Evolutionary conservation across 2,329 filamentous ascomycete species (phyloP).

Genomic region (Talaromyces sp.): DNA sequence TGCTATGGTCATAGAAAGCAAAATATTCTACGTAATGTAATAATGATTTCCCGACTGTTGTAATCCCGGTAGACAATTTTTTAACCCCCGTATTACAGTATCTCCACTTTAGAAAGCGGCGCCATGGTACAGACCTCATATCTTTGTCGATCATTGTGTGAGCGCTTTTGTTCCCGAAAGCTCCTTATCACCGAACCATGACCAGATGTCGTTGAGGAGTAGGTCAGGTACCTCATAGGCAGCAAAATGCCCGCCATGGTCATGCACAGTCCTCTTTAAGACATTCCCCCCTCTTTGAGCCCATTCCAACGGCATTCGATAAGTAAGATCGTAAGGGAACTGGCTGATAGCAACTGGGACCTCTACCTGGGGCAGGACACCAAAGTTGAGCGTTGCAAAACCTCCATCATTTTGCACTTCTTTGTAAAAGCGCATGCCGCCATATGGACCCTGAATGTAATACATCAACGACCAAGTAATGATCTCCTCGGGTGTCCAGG

Average conservation of each 20-base stretch:
- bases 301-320: conserved; percentile 8
- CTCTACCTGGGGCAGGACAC: conserved; percentile 4
- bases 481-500: conserved; percentile 7
- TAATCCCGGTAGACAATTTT: neutral
- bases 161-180: conserved; percentile 8
- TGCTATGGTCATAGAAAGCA: neutral
- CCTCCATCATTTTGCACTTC: conserved; percentile 6
- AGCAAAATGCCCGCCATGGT: neutral
- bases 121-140: neutral
- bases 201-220: conserved; percentile 7
- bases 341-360: conserved; percentile 2
- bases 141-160: neutral
- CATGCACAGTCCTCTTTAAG: conserved; percentile 6
- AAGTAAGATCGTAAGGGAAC: conserved; percentile 6
- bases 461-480: conserved; percentile 11
- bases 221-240: conserved; percentile 8
- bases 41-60: neutral
- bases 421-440: conserved; percentile 9
- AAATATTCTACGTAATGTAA: neutral
- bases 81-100: neutral
- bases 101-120: neutral
- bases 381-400: conserved; percentile 4
- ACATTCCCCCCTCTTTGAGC: conserved; percentile 5
- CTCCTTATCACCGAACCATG: conserved; percentile 10
- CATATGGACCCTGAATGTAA: conserved; percentile 9